Percentiles rank a stretch among this genome's conserved stretches.
These are phyloP conservation scores for Podaxis sp. DNA, from an alignment of 768 basidiomycete species.

Conservation along the genomic window DNA sequence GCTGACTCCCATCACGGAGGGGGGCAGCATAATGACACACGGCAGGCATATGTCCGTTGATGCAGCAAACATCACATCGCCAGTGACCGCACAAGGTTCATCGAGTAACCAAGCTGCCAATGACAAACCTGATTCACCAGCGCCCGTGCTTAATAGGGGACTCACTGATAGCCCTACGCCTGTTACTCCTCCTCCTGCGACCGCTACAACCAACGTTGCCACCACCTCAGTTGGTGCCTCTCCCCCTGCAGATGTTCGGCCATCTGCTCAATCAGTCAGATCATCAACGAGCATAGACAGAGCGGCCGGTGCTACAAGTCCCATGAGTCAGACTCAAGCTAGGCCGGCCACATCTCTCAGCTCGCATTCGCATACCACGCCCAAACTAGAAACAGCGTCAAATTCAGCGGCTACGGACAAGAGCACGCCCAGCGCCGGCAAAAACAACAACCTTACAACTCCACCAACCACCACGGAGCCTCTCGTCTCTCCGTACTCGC, in stretches of 20 bases:
- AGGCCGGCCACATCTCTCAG: neutral
- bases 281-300: neutral
- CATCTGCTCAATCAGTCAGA: constrained; percentile 9
- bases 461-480: neutral
- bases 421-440: neutral
- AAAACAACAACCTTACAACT: neutral
- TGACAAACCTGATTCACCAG: constrained; percentile 2
- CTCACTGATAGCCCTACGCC: constrained; percentile 23
- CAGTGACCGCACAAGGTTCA: neutral
- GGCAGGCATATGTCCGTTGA: constrained; percentile 25
- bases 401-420: neutral
- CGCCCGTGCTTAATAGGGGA: constrained; percentile 16
- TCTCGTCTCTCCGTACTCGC: constrained; percentile 9
- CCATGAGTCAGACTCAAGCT: neutral
- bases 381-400: neutral
- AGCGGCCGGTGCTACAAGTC: neutral
- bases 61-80: constrained; percentile 17
- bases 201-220: neutral
- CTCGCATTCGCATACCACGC: neutral
- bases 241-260: neutral
- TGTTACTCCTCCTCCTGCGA: constrained; percentile 7
- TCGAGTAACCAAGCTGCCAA: constrained; percentile 1
- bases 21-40: constrained; percentile 31
- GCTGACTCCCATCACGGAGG: constrained; percentile 71
- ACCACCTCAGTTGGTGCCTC: too few species aligned